These are phyloP conservation scores for Breynia disticha DNA, from an alignment of 441 rosid species.

Conservation along the genomic window DNA sequence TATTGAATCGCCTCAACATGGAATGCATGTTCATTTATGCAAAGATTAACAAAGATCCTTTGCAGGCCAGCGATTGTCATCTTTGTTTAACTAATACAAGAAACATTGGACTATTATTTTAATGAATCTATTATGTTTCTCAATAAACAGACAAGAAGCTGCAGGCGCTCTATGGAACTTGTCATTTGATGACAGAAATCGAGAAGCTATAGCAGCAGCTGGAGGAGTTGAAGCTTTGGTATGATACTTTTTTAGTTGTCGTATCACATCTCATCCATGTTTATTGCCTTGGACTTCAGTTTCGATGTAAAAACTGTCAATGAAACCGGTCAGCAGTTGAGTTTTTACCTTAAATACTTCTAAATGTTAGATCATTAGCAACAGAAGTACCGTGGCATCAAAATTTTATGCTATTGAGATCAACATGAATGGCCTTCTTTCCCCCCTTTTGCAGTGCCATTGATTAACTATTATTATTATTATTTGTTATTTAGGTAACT, in stretches of 20 bases:
- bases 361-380: not conserved
- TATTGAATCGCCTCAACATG: too few relatives aligned
- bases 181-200: conserved; percentile 84
- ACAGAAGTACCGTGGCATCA: not conserved
- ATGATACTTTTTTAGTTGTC: conserved; percentile 21
- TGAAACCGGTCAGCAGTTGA: not conserved
- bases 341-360: not conserved
- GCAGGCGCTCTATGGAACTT: conserved; percentile 98
- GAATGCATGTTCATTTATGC: too few relatives aligned
- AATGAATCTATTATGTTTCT: not conserved
- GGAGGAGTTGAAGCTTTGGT: conserved; percentile 99
- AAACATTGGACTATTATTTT: too few relatives aligned
- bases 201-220: conserved; percentile 92
- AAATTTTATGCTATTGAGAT: too few relatives aligned
- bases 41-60: too few relatives aligned
- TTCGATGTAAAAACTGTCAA: not conserved
- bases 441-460: not conserved
- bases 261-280: conserved; percentile 2
- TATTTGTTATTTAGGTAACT: too few relatives aligned
- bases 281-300: not conserved
- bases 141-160: conserved; percentile 77
- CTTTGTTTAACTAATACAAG: too few relatives aligned
- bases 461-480: too few relatives aligned
- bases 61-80: too few relatives aligned
- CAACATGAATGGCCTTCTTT: not conserved